Base-by-base conservation (phyloP, 2,329 filamentous ascomycete genomes). In the Fusarium sp. region DNA sequence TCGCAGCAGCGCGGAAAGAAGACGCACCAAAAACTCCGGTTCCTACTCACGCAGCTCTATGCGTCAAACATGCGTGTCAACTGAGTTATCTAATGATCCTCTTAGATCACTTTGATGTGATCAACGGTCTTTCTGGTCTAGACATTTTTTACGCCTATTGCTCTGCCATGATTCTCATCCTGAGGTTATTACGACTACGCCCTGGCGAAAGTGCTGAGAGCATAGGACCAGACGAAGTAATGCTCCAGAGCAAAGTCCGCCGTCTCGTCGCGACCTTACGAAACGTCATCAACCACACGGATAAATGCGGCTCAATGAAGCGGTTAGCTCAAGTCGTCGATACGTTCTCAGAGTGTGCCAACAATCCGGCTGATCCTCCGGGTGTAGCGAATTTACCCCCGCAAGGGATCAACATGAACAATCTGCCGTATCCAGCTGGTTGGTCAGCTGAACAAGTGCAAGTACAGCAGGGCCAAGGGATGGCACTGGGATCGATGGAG, bases 61-160 rank as follows among this genome's bases (percentile, higher is more conserved):
- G 72, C 7, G 72, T 81, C 13, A 68, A 73, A 42, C 78, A 82
- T 39, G 80, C 81, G 20, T 78, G 74, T 12, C 80, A 81, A 48
- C 68, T 82, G 42, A 75, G 78, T 28, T 76, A 77, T 11, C 65
- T 81, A 0, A 75, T 79, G 48, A 73, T 82, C 20, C 72, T 83
- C 2, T 76, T 83, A 0, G 77, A 81, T 39, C 75, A 73, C 8
- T 81, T 82, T 42, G 72, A 77, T 26, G 73, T 80, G 2, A 55
- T 83, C 12, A 80, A 82, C 53, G 80, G 81, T 3, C 70, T 81
- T 13, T 80, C 80, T 2, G 80, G 80, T 4, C 71, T 82, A 1
- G 81, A 83, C 35, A 73, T 81, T 5, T 82, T 81, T 39, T 82
- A 82, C 56, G 75, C 78, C 38, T 82, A 81, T 63, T 81, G 78